Conservation (phyloP, 2,329 filamentous ascomycete genomes). For the Colletotrichum sp. region DNA sequence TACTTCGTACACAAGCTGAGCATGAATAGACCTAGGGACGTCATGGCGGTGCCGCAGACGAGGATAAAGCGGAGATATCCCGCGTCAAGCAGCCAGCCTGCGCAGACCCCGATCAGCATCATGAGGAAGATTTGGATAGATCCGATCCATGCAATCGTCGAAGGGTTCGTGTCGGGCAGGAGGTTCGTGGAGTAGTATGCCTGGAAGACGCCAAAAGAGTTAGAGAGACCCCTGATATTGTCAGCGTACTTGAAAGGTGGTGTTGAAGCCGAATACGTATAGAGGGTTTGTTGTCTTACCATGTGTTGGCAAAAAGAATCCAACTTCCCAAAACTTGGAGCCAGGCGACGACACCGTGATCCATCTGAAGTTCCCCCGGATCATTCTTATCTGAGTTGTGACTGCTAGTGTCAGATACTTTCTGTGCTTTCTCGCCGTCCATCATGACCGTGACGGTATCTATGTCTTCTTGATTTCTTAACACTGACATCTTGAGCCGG, state of each 20-base stretch:
- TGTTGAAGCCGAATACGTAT: neutral
- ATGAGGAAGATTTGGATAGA: slow-evolving; percentile 53
- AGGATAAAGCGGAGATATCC: slow-evolving; percentile 49
- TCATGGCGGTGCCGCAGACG: slow-evolving; percentile 42
- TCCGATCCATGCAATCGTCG: slow-evolving; percentile 49
- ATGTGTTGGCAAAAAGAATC: slow-evolving; percentile 55
- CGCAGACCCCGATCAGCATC: slow-evolving; percentile 43
- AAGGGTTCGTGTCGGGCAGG: neutral
- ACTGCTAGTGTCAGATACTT: neutral
- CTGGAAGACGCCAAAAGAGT: slow-evolving; percentile 59
- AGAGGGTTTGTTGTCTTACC: neutral
- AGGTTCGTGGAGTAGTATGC: slow-evolving; percentile 51
- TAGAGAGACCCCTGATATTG: slow-evolving; percentile 40
- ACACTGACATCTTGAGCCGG: neutral
- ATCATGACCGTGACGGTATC: neutral
- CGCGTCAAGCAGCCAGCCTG: slow-evolving; percentile 52
- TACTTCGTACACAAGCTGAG: slow-evolving; percentile 39
- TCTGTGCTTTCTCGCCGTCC: neutral
- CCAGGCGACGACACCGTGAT: slow-evolving; percentile 48
- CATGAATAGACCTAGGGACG: slow-evolving; percentile 54
- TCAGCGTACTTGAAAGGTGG: neutral
- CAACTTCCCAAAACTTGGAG: slow-evolving; percentile 51
- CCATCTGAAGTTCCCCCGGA: neutral
- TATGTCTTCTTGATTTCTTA: neutral
- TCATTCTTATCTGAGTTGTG: neutral